Percentiles rank a stretch among this genome's conserved stretches.
These are phyloP conservation scores for Mortierella sp. DNA, from an alignment of 371 early-diverging fungal species.

Conservation along the genomic window DNA sequence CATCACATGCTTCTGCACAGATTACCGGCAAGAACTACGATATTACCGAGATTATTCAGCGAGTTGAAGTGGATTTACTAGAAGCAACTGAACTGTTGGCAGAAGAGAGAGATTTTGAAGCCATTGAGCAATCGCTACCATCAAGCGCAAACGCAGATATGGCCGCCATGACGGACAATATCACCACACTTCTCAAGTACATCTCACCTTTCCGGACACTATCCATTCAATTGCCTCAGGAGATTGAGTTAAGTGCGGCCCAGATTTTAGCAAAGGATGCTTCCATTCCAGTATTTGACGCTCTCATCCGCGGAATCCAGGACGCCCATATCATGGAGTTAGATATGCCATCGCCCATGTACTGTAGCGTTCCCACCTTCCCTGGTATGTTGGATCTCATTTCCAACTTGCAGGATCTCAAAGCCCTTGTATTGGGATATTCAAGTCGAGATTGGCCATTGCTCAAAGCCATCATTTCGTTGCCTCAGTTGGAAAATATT, in stretches of 20 bases:
- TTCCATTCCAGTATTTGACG: slow-evolving; percentile 35
- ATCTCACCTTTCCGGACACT: slow-evolving; percentile 54
- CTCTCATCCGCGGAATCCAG: slow-evolving; percentile 29
- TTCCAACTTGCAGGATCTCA: slow-evolving; percentile 28
- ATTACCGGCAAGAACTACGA: slow-evolving; percentile 52
- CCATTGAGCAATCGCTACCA: not conserved
- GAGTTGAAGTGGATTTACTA: slow-evolving; percentile 50
- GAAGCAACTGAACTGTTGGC: slow-evolving; percentile 37
- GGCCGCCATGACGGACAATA: slow-evolving; percentile 31
- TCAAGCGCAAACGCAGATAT: slow-evolving; percentile 5
- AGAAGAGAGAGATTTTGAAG: slow-evolving; percentile 17
- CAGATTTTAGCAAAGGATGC: slow-evolving; percentile 30
- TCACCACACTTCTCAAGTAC: slow-evolving; percentile 35
- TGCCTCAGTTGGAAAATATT: slow-evolving; percentile 32
- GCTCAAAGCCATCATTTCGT: slow-evolving; percentile 38
- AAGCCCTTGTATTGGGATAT: slow-evolving; percentile 41
- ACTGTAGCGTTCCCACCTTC: slow-evolving; percentile 47
- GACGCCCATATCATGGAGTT: slow-evolving; percentile 42
- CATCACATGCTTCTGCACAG: slow-evolving; percentile 50
- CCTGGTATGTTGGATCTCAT: slow-evolving; percentile 53
- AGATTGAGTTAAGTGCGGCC: slow-evolving; percentile 45
- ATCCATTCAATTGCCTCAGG: slow-evolving; percentile 56
- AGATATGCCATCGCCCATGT: slow-evolving; percentile 58
- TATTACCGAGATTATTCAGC: slow-evolving; percentile 52
- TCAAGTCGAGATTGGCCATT: slow-evolving; percentile 57